Evolutionary conservation across 2,329 filamentous ascomycete species (phyloP).

Genomic region (Coniella vitis): DNA sequence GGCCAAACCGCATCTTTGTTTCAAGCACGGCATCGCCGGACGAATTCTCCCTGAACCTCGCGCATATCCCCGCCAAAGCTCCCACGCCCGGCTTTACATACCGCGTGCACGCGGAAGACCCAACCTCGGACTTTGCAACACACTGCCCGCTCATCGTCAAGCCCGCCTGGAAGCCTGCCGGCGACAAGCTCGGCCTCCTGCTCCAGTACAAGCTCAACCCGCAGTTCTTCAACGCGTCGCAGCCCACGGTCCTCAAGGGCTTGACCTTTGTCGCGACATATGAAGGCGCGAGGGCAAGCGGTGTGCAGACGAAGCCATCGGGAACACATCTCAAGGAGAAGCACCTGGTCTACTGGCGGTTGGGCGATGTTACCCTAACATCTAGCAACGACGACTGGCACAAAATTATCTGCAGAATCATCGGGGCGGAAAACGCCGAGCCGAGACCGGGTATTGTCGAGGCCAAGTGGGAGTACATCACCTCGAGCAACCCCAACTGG

Average conservation of each 20-base stretch:
- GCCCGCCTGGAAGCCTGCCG: constrained; percentile 76
- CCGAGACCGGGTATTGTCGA: constrained; percentile 73
- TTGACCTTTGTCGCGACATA: constrained; percentile 67
- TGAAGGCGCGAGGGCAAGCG: constrained; percentile 56
- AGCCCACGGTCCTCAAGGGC: constrained; percentile 53
- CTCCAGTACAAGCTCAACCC: constrained; percentile 82
- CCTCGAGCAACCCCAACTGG: constrained; percentile 19
- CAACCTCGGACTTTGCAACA: constrained; percentile 30
- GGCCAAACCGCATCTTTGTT: constrained; percentile 88
- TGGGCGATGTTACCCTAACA: constrained; percentile 63
- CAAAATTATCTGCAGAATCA: constrained; percentile 78
- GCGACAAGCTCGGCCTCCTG: constrained; percentile 79
- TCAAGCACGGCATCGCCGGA: constrained; percentile 61
- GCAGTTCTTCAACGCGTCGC: constrained; percentile 38
- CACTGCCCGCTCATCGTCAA: constrained; percentile 69
- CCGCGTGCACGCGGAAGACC: constrained; percentile 66
- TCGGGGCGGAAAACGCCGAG: constrained; percentile 61
- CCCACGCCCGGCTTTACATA: constrained; percentile 88
- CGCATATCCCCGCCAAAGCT: constrained; percentile 56
- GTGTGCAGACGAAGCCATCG: constrained; percentile 69
- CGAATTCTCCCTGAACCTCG: constrained; percentile 71
- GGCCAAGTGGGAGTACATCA: constrained; percentile 65
- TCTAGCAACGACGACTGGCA: constrained; percentile 49
- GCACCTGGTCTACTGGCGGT: constrained; percentile 71
- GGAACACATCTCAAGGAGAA: constrained; percentile 76